phyloP scores from a whole-genome alignment of 2,329 filamentous ascomycete genomes.

The Xylaria multiplex region DNA sequence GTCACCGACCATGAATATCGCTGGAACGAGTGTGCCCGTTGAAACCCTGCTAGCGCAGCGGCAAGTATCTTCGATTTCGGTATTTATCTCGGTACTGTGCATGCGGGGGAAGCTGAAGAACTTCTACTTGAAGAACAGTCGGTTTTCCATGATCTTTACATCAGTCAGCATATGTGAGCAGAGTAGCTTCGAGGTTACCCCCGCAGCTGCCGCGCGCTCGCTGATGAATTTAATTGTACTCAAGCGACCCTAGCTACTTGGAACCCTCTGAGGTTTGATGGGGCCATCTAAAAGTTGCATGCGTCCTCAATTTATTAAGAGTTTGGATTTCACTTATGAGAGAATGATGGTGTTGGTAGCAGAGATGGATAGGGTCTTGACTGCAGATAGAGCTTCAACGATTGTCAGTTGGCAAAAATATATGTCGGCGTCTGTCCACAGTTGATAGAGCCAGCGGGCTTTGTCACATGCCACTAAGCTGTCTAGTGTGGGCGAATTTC shows the following conservation, averaged over 20 bases:
- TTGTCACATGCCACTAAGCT: background rate
- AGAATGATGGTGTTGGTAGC: background rate
- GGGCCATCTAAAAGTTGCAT: background rate
- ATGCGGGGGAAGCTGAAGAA: constrained; percentile 50
- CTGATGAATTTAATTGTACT: constrained; percentile 23
- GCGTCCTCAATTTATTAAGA: background rate
- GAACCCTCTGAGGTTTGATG: background rate
- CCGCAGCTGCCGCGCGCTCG: constrained; percentile 10
- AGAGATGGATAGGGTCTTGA: background rate
- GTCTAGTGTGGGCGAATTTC: background rate
- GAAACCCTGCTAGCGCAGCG: constrained; percentile 58
- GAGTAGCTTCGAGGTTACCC: constrained; percentile 11
- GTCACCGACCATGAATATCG: constrained; percentile 57
- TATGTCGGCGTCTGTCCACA: constrained; percentile 1
- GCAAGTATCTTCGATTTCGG: constrained; percentile 67
- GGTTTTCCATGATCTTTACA: constrained; percentile 46
- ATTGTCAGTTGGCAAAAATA: background rate
- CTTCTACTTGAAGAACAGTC: constrained; percentile 50
- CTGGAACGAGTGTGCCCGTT: constrained; percentile 55
- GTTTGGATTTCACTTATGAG: background rate
- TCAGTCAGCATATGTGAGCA: constrained; percentile 45
- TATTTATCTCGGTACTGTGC: constrained; percentile 62
- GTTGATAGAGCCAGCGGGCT: background rate
- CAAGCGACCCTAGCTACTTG: constrained; percentile 28
- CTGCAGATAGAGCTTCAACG: background rate